Conservation (phyloP, 805 yeast species). For the Clavispora phyllophila region DNA sequence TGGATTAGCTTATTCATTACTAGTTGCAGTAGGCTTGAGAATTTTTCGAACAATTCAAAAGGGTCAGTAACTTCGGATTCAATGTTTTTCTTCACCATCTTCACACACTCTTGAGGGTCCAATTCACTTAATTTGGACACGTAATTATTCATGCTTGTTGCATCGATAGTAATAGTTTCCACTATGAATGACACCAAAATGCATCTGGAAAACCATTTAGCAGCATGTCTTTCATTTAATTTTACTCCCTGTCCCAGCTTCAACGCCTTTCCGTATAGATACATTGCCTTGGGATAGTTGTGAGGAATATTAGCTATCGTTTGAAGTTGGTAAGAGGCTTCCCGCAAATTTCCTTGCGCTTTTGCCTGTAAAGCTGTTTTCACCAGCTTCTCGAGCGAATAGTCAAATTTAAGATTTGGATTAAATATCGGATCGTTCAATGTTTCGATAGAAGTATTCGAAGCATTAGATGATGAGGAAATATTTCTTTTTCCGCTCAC, state of each 20-base stretch:
- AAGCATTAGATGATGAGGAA: conserved; percentile 1
- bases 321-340: conserved; percentile 64
- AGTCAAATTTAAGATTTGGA: conserved; percentile 12
- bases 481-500: not conserved
- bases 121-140: conserved; percentile 22
- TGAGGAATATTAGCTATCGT: conserved; percentile 60
- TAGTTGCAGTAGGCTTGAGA: conserved; percentile 18
- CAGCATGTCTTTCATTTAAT: conserved; percentile 48
- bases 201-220: conserved; percentile 56
- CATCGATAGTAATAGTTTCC: conserved; percentile 6
- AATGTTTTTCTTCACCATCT: conserved; percentile 21
- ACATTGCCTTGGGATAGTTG: conserved; percentile 54
- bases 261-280: conserved; percentile 62
- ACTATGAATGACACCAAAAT: conserved; percentile 18
- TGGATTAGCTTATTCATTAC: conserved; percentile 24
- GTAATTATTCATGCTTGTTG: conserved; percentile 12
- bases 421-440: conserved; percentile 5
- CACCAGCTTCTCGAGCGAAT: conserved; percentile 31
- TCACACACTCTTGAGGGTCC: conserved; percentile 25
- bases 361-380: conserved; percentile 46
- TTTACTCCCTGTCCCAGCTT: conserved; percentile 66
- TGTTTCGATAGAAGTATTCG: conserved; percentile 5
- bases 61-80: conserved; percentile 24
- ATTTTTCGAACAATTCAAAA: conserved; percentile 18
- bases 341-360: conserved; percentile 56